phyloP scores from a whole-genome alignment of 2,329 filamentous ascomycete genomes.

The Chaetomium sp. region DNA sequence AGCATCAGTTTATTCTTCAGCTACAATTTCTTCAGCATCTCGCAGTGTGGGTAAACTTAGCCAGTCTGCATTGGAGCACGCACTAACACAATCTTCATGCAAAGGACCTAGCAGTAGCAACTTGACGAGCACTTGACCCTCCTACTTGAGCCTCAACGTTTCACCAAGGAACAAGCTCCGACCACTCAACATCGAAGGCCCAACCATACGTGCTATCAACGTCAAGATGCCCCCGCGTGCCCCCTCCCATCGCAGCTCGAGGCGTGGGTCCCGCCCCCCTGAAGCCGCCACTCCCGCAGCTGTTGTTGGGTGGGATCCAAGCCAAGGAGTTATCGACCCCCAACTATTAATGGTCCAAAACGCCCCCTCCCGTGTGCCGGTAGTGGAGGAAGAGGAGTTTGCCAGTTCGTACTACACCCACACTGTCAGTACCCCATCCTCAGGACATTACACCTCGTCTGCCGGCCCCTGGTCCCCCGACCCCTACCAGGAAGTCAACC shows the following conservation, averaged over 20 bases:
- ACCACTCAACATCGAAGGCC: background rate
- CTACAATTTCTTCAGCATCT: too few relatives aligned
- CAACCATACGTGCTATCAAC: background rate
- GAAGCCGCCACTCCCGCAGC: background rate
- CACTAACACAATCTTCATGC: too few relatives aligned
- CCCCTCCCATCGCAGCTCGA: background rate
- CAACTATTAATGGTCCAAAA: constrained; percentile 1
- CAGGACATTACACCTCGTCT: background rate
- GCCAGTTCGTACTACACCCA: background rate
- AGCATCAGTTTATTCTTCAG: too few relatives aligned
- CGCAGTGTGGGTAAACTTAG: too few relatives aligned
- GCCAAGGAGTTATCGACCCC: constrained; percentile 7
- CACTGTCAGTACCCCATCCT: background rate
- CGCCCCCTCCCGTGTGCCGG: background rate
- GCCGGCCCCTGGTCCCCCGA: background rate
- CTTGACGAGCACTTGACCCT: too few relatives aligned
- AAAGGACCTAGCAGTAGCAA: too few relatives aligned
- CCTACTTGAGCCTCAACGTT: background rate
- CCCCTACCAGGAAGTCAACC: background rate
- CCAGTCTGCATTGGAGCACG: too few relatives aligned
- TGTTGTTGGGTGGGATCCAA: constrained; percentile 1
- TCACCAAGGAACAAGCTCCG: background rate
- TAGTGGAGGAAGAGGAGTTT: background rate
- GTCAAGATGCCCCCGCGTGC: constrained; percentile 3
- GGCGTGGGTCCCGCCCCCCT: background rate